Conservation (phyloP, 2,329 filamentous ascomycete genomes). For the Pseudogymnoascus sp. region DNA sequence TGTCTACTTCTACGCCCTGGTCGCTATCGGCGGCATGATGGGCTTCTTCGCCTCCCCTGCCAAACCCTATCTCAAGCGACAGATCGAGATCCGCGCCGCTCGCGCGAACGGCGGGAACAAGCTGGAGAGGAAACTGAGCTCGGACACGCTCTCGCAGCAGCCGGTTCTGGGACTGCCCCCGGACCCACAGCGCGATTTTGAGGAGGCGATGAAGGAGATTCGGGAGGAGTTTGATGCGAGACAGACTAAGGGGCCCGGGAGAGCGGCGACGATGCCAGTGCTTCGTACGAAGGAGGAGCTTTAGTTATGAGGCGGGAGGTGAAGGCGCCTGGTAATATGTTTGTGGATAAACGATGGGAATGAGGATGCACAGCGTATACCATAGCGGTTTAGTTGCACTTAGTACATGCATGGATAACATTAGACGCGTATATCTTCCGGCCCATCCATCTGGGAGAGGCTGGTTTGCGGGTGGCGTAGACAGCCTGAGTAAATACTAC, state of each 20-base stretch:
- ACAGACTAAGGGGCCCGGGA: constrained; percentile 18
- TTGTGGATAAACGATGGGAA: not conserved
- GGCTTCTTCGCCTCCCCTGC: constrained; percentile 75
- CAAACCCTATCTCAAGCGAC: constrained; percentile 51
- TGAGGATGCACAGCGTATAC: not conserved
- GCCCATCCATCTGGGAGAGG: not conserved
- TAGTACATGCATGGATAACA: not conserved
- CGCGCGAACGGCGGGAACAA: constrained; percentile 28
- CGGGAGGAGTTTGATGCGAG: constrained; percentile 40
- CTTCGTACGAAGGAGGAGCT: constrained; percentile 11
- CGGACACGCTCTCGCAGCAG: constrained; percentile 45
- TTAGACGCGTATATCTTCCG: not conserved
- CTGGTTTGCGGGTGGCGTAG: not conserved
- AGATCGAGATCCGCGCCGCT: constrained; percentile 50
- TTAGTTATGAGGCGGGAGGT: not conserved
- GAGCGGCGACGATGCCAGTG: constrained; percentile 13
- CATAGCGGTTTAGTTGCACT: not conserved
- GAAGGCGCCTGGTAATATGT: not conserved
- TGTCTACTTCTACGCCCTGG: constrained; percentile 80
- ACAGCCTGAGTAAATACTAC: not conserved
- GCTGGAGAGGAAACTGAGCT: constrained; percentile 45
- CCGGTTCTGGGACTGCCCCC: constrained; percentile 72
- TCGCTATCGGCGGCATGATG: constrained; percentile 58
- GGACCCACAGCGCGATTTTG: constrained; percentile 68
- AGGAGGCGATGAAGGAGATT: constrained; percentile 48